Base-by-base conservation (phyloP, 2,329 filamentous ascomycete genomes). In the Botrytis deweyae region DNA sequence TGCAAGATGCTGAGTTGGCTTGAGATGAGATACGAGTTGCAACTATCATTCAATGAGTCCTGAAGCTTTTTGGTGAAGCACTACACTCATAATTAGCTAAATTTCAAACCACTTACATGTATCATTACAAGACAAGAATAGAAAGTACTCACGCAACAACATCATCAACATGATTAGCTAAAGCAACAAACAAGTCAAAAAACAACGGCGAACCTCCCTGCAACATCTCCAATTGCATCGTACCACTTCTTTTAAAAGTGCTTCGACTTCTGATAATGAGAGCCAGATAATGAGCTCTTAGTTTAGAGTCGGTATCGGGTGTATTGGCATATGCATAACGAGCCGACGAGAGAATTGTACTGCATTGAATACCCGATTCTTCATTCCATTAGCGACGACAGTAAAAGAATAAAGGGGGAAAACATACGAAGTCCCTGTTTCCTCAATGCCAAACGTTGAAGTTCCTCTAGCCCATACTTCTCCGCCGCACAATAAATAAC, bases 221-320 rank as follows among this genome's bases (percentile, higher is more conserved):
- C 82, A 92, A 92, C 94, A 98, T 97, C 85, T 97, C 94, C 78
- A 93, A 89, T 84, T 97, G 95, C 94, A 97, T 97, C 5, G 94
- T 97, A 72, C 94, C 94, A 83, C 94, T 97, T 72, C 93, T 88
- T 87, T 97, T 97, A 84, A 98, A 97, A 3, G 93, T 97, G 80
- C 89, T 88, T 77, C 95, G 89, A 79, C 92, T 93, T 77, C 94
- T 91, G 81, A 97, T 97, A 83, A 97, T 97, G 80, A 97, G 89
- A 29, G 95, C 94, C 55, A 97, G 90, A 79, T 97, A 98, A 83
- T 97, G 94, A 38, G 94, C 94, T 74, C 95, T 89, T 72, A 97
- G 87, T 83, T 95, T 95, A n/a, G 93, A 95, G 85, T 97, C 95
- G 36, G 87, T 93, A 81, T 97, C 93, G 4, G 94, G 93, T 0